A percentile compares a stretch with the other conserved stretches of the same genome.
Conservation (phyloP, 2,329 filamentous ascomycete genomes). For the Cladosporium sphaerospermum region DNA sequence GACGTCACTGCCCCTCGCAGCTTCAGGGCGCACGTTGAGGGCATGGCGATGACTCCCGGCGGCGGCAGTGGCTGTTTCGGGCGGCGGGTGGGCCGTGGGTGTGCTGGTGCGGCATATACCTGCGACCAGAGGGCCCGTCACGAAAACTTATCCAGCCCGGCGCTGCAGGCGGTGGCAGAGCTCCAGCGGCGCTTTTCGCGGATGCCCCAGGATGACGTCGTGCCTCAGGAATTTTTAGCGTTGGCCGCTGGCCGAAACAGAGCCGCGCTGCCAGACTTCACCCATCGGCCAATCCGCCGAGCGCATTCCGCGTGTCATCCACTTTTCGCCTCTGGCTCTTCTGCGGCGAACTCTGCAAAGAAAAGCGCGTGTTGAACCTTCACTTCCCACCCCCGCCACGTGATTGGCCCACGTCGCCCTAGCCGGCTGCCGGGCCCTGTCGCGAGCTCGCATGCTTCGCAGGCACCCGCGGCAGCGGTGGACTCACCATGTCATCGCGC, state of each 20-base stretch:
- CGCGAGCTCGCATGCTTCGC: background rate
- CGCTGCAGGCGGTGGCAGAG: background rate
- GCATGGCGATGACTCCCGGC: background rate
- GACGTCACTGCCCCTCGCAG: constrained; percentile 10
- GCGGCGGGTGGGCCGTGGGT: background rate
- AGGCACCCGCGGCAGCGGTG: constrained; percentile 1
- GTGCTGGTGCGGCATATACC: constrained; percentile 2
- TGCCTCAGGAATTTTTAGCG: background rate
- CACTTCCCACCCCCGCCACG: background rate
- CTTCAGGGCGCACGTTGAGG: constrained; percentile 1
- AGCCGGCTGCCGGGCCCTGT: background rate
- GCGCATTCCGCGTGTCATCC: constrained; percentile 1
- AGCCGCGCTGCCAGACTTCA: background rate
- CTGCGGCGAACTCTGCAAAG: constrained; percentile 12
- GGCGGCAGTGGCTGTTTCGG: no score
- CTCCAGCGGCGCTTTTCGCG: background rate
- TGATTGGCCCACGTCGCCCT: background rate
- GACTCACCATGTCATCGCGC: constrained; percentile 10
- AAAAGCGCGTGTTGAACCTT: constrained; percentile 3
- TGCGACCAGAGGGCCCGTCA: background rate
- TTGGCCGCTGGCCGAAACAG: constrained; percentile 1
- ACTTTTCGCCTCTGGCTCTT: constrained; percentile 8
- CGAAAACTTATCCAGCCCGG: constrained; percentile 3
- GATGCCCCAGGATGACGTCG: constrained; percentile 5
- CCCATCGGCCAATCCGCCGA: constrained; percentile 2